Conservation (phyloP, 1,284 basidiomycete genomes). For the Omphalotus olearius region DNA sequence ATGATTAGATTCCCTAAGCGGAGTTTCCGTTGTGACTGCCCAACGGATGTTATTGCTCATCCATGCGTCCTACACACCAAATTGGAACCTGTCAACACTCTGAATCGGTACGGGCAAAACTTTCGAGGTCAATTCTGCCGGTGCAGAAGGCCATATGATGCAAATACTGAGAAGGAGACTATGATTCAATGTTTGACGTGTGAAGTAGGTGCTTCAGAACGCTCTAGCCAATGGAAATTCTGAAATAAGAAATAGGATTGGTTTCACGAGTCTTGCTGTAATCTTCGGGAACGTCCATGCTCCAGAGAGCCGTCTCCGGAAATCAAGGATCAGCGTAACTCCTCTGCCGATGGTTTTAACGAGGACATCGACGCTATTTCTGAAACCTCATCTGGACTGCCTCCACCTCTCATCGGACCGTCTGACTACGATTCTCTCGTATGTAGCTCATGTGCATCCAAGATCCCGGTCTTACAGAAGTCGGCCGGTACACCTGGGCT, state of each 20-base stretch:
- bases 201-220: constrained; percentile 49
- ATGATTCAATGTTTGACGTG: constrained; percentile 83
- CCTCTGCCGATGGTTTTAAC: constrained; percentile 22
- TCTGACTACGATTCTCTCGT: constrained; percentile 69
- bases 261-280: constrained; percentile 83
- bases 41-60: constrained; percentile 55
- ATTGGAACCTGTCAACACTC: constrained; percentile 47
- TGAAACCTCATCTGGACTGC: constrained; percentile 57
- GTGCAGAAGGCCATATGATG: constrained; percentile 65
- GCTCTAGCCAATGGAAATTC: constrained; percentile 10
- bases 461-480: constrained; percentile 46
- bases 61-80: constrained; percentile 56
- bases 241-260: constrained; percentile 55
- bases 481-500: constrained; percentile 63
- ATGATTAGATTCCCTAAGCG: constrained; percentile 65
- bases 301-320: constrained; percentile 41
- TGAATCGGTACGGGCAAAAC: constrained; percentile 69
- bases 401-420: constrained; percentile 59
- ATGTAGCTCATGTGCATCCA: constrained; percentile 59
- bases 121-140: constrained; percentile 68
- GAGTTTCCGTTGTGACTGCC: constrained; percentile 76
- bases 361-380: constrained; percentile 46
- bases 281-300: constrained; percentile 60
- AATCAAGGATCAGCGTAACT: constrained; percentile 18
- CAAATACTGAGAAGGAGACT: constrained; percentile 66